phyloP scores from a whole-genome alignment of 352 stramenopile species.

The Phytophthora colocasiae region DNA sequence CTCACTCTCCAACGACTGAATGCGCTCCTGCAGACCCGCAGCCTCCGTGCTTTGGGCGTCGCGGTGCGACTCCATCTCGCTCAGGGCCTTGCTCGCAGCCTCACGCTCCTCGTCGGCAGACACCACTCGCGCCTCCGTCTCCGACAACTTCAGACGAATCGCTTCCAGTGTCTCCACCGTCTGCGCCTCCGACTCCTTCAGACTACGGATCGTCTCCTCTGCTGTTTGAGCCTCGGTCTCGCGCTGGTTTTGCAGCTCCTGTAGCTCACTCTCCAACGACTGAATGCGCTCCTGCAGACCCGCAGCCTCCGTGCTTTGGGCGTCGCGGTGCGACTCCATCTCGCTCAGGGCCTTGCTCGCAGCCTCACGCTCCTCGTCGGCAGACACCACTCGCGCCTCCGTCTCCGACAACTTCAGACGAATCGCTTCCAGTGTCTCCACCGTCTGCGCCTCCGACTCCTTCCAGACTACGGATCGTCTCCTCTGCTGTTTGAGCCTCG shows the following conservation, averaged over 20 bases:
- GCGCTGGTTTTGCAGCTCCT: constrained; percentile 24
- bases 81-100: constrained; percentile 19
- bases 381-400: constrained; percentile 18
- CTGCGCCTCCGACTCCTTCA: constrained; percentile 22
- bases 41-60: constrained; percentile 20
- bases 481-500: constrained; percentile 10
- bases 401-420: constrained; percentile 33
- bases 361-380: constrained; percentile 30
- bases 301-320: constrained; percentile 23
- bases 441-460: constrained; percentile 17
- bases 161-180: constrained; percentile 19
- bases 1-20: neutral
- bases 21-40: constrained; percentile 13
- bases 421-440: constrained; percentile 25
- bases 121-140: constrained; percentile 19
- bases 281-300: constrained; percentile 13
- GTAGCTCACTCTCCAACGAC: constrained; percentile 25
- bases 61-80: constrained; percentile 23
- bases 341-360: constrained; percentile 24
- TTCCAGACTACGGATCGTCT: constrained; percentile 10
- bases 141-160: constrained; percentile 26
- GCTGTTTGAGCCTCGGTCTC: constrained; percentile 16
- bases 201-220: constrained; percentile 24
- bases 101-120: constrained; percentile 27
- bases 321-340: constrained; percentile 26